Conservation (phyloP, 176 grass and related monocot genomes). For the Musa itinerans region DNA sequence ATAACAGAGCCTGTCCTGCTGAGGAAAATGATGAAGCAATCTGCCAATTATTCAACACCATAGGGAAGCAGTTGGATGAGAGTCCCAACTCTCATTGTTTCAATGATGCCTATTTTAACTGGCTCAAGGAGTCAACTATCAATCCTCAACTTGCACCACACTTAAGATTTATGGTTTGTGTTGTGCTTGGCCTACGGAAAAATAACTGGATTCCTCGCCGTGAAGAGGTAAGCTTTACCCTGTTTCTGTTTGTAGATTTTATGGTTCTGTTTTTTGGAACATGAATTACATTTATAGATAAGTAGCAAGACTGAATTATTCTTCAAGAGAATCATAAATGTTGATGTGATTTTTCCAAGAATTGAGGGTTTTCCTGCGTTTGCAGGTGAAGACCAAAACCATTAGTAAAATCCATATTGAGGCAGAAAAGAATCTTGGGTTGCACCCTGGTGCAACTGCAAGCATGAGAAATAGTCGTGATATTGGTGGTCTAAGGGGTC, state of each 20-base stretch:
- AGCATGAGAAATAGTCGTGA: constrained; percentile 14
- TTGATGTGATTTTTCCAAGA: neutral
- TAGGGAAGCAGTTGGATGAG: constrained; percentile 51
- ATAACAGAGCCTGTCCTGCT: constrained; percentile 35
- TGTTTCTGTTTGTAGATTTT: neutral
- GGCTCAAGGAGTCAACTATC: constrained; percentile 35
- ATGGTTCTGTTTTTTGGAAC: neutral
- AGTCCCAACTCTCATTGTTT: constrained; percentile 35
- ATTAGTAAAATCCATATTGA: constrained; percentile 51
- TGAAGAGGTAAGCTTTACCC: constrained; percentile 35
- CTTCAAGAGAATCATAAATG: neutral
- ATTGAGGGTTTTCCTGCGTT: neutral
- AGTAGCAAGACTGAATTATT: neutral
- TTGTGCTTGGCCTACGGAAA: constrained; percentile 44
- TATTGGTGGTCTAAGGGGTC: constrained; percentile 13
- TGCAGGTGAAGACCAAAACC: constrained; percentile 50
- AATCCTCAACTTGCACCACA: constrained; percentile 35
- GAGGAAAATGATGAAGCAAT: constrained; percentile 65
- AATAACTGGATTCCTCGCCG: constrained; percentile 51
- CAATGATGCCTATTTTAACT: constrained; percentile 49
- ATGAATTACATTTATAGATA: neutral
- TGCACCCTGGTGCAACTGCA: constrained; percentile 37
- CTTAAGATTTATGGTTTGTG: constrained; percentile 44
- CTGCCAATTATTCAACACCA: constrained; percentile 54
- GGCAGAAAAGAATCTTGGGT: constrained; percentile 56